Percentiles rank a stretch among this genome's conserved stretches.
These are phyloP conservation scores for Pythium myriotylum DNA, from an alignment of 352 stramenopile genomes.

Conservation along the genomic window DNA sequence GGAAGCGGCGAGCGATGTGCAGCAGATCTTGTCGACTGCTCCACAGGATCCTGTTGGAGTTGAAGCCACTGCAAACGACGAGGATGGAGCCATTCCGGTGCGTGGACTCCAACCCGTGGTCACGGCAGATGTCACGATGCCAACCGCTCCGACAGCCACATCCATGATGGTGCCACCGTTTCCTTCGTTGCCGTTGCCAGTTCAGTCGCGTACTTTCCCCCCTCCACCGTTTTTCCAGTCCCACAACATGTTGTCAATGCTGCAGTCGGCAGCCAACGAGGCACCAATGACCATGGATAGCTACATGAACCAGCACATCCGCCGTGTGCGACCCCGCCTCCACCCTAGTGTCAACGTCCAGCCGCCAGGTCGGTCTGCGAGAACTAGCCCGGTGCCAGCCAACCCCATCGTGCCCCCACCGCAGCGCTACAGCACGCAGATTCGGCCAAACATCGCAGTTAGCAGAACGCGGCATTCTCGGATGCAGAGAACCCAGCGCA, in stretches of 20 bases:
- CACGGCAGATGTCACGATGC: constrained; percentile 19
- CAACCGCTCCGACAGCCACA: background rate
- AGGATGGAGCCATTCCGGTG: constrained; percentile 34
- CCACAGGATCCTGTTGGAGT: constrained; percentile 60
- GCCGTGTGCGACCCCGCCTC: constrained; percentile 70
- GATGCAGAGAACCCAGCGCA: constrained; percentile 73
- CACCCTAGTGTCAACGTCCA: constrained; percentile 32
- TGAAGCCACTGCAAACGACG: constrained; percentile 57
- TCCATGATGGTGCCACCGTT: constrained; percentile 19
- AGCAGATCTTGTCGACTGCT: constrained; percentile 69
- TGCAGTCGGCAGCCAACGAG: constrained; percentile 65
- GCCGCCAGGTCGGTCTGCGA: constrained; percentile 28
- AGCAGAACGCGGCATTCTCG: constrained; percentile 78
- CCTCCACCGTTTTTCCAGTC: constrained; percentile 22
- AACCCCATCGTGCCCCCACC: constrained; percentile 46
- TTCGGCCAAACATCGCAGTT: constrained; percentile 84
- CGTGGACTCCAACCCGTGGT: constrained; percentile 19
- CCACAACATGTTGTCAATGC: constrained; percentile 57
- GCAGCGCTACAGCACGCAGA: constrained; percentile 74
- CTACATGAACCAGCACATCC: constrained; percentile 85
- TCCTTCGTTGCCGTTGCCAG: constrained; percentile 20
- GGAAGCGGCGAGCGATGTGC: constrained; percentile 76
- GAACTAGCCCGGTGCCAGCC: constrained; percentile 29
- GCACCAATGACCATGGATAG: constrained; percentile 74
- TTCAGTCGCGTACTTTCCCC: constrained; percentile 25